phyloP scores from a whole-genome alignment of 345 rosid genomes.

The Dipteronia dyeriana region DNA sequence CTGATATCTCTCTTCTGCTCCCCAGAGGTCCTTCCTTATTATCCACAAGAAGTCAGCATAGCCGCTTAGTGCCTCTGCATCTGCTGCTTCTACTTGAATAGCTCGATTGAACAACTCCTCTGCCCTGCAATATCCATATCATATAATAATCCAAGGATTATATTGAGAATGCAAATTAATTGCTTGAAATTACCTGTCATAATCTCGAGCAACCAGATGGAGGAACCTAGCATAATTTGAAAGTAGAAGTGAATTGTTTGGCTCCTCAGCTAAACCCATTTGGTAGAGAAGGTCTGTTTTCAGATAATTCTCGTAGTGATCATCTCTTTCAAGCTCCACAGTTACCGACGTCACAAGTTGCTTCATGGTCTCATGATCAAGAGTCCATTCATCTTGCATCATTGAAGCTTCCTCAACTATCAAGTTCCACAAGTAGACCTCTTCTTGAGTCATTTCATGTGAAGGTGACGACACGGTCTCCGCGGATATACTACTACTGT shows the following conservation, averaged over 20 bases:
- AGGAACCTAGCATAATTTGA: constrained; percentile 79
- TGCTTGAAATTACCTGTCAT: constrained; percentile 51
- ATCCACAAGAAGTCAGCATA: constrained; percentile 76
- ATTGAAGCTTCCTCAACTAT: constrained; percentile 51
- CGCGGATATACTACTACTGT: background rate
- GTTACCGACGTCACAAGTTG: constrained; percentile 40
- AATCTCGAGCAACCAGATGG: constrained; percentile 48
- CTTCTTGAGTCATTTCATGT: constrained; percentile 31
- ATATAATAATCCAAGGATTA: too few species aligned
- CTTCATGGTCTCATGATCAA: constrained; percentile 39
- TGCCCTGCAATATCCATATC: constrained; percentile 39
- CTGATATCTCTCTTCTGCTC: constrained; percentile 71
- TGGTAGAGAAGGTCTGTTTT: constrained; percentile 64
- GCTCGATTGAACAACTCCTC: constrained; percentile 78
- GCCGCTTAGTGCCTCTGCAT: constrained; percentile 56
- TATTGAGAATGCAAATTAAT: too few species aligned
- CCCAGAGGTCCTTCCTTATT: constrained; percentile 64
- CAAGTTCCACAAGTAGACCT: constrained; percentile 50
- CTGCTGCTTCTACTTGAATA: constrained; percentile 45
- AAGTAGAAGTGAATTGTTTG: constrained; percentile 56
- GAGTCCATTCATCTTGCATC: constrained; percentile 34
- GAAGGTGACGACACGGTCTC: constrained; percentile 3
- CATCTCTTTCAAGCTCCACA: constrained; percentile 48
- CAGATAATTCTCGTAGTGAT: constrained; percentile 38
- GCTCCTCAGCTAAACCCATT: constrained; percentile 57